Percentiles rank a stretch among this genome's conserved stretches.
Conservation (phyloP, 106 monocot genomes). For the Dendrobium chrysotoxum region DNA sequence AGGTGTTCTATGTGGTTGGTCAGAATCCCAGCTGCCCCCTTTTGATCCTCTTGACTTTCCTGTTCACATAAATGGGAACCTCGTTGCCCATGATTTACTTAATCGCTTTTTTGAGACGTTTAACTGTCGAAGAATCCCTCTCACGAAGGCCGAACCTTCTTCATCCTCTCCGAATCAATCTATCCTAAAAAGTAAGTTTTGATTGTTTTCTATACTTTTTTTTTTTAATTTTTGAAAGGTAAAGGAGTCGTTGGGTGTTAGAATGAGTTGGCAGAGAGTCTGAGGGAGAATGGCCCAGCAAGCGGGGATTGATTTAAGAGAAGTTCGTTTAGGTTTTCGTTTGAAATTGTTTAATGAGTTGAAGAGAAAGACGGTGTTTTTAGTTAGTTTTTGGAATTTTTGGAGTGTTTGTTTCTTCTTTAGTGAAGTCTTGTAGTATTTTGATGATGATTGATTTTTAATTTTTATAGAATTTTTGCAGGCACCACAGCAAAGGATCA, state of each 20-base stretch:
- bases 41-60: background rate
- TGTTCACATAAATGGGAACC: background rate
- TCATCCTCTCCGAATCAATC: background rate
- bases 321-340: background rate
- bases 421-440: background rate
- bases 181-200: background rate
- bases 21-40: conserved; percentile 8
- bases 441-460: background rate
- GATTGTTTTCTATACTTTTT: background rate
- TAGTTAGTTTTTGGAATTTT: background rate
- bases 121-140: background rate
- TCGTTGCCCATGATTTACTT: background rate
- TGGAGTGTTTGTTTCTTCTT: background rate
- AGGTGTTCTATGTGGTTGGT: background rate
- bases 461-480: background rate
- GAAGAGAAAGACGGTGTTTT: background rate
- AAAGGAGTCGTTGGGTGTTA: background rate
- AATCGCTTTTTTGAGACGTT: background rate
- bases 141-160: background rate
- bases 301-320: background rate
- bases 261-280: background rate
- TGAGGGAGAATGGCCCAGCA: background rate
- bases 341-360: background rate
- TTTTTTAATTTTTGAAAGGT: background rate
- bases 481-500: background rate